Conservation (phyloP, 1,284 basidiomycete species). For the Takashimella tepidaria region DNA sequence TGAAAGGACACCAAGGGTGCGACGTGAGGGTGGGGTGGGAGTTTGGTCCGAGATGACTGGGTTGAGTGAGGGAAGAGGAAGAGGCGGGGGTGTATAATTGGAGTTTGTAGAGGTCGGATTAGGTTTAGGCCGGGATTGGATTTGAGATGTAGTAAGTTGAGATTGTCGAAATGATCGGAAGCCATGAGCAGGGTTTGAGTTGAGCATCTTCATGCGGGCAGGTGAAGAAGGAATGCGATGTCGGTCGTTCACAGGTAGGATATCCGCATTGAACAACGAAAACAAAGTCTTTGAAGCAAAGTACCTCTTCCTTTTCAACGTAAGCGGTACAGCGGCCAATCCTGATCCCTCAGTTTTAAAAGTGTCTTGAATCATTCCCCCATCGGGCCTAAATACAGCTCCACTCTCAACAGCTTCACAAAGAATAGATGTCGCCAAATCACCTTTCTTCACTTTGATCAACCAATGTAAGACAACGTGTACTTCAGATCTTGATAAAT, state of each 20-base stretch:
- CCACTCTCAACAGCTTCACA: conserved; percentile 3
- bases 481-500: conserved; percentile 20
- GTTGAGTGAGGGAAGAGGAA: not conserved
- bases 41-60: conserved; percentile 20
- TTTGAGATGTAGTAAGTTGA: not conserved
- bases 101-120: not conserved
- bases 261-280: conserved; percentile 5
- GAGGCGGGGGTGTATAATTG: not conserved
- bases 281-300: conserved; percentile 5
- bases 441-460: conserved; percentile 18
- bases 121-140: not conserved
- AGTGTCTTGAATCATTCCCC: not conserved
- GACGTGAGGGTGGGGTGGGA: not conserved
- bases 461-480: conserved; percentile 28
- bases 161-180: not conserved
- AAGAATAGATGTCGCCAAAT: conserved; percentile 12
- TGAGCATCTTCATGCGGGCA: not conserved
- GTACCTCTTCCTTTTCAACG: conserved; percentile 7
- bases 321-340: not conserved
- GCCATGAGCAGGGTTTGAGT: not conserved
- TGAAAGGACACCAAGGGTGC: conserved; percentile 13
- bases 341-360: not conserved
- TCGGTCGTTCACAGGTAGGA: conserved; percentile 1
- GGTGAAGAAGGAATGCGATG: not conserved
- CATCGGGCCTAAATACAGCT: not conserved